These are phyloP conservation scores for Priceomyces medius DNA, from an alignment of 805 yeast species.

Conservation along the genomic window DNA sequence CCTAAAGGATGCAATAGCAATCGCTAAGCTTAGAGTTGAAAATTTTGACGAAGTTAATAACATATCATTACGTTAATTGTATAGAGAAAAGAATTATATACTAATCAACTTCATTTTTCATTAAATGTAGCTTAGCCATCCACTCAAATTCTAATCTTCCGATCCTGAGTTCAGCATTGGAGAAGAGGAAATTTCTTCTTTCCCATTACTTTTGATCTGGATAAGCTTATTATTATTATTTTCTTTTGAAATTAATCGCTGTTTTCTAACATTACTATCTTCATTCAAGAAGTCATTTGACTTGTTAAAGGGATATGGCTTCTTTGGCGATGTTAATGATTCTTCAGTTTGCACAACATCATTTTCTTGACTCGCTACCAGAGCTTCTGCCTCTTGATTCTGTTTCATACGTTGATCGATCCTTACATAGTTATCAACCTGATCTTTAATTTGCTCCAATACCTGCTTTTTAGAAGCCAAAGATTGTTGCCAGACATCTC, in stretches of 20 bases:
- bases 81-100: not conserved
- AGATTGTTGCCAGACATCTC: conserved; percentile 20
- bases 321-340: conserved; percentile 5
- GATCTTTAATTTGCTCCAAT: conserved; percentile 15
- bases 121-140: not conserved
- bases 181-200: conserved; percentile 21
- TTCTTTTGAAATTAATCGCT: conserved; percentile 24
- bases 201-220: conserved; percentile 23
- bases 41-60: conserved; percentile 17
- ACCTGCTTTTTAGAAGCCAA: conserved; percentile 12
- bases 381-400: conserved; percentile 5
- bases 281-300: conserved; percentile 10
- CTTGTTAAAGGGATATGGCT: conserved; percentile 8
- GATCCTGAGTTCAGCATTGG: conserved; percentile 11
- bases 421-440: conserved; percentile 9
- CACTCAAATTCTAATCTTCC: too few relatives aligned
- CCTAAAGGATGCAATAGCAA: conserved; percentile 45
- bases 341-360: conserved; percentile 3
- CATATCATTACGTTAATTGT: conserved; percentile 2
- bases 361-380: conserved; percentile 2
- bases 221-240: conserved; percentile 21
- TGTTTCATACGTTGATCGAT: conserved; percentile 4
- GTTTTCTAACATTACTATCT: conserved; percentile 22
- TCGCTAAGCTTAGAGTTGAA: conserved; percentile 49
- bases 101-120: not conserved